Evolutionary conservation across 2,329 filamentous ascomycete species (phyloP).

Genomic region (Delphinella strobiligena): DNA sequence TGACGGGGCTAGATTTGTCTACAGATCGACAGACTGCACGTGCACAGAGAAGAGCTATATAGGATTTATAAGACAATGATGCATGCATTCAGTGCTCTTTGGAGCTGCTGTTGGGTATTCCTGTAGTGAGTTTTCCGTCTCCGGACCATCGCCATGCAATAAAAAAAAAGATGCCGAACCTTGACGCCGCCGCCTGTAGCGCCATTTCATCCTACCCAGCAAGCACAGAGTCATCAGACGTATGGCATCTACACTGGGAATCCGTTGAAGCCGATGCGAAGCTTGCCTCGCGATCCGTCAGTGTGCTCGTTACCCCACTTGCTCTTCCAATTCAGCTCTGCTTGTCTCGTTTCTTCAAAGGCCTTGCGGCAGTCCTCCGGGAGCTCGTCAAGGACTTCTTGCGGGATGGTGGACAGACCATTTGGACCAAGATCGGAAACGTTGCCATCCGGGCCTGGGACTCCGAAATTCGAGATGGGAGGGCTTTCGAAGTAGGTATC

Average conservation of each 20-base stretch:
- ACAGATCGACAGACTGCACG: no score
- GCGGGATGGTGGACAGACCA: slow-evolving; percentile 51
- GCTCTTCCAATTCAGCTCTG: slow-evolving; percentile 60
- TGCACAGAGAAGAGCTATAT: no score
- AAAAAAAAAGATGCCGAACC: no score
- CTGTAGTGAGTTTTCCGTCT: no score
- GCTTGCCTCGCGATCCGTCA: slow-evolving; percentile 35
- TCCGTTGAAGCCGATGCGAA: slow-evolving; percentile 37
- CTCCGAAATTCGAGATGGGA: slow-evolving; percentile 43
- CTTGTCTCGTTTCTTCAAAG: slow-evolving; percentile 53
- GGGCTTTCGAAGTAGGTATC: slow-evolving; percentile 50
- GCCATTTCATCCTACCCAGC: no score
- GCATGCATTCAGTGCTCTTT: no score
- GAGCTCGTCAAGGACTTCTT: slow-evolving; percentile 54
- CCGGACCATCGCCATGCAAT: no score
- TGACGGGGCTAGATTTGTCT: no score
- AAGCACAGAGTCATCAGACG: no score
- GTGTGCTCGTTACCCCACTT: slow-evolving; percentile 60
- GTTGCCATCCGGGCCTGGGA: slow-evolving; percentile 46
- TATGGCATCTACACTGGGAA: slow-evolving; percentile 36
- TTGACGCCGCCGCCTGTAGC: no score
- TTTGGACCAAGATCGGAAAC: slow-evolving; percentile 35
- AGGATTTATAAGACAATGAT: no score
- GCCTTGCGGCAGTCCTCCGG: slow-evolving; percentile 59
- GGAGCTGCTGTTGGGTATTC: no score